Base-by-base conservation (phyloP, 2,329 filamentous ascomycete genomes). In the Penicillium sp. region DNA sequence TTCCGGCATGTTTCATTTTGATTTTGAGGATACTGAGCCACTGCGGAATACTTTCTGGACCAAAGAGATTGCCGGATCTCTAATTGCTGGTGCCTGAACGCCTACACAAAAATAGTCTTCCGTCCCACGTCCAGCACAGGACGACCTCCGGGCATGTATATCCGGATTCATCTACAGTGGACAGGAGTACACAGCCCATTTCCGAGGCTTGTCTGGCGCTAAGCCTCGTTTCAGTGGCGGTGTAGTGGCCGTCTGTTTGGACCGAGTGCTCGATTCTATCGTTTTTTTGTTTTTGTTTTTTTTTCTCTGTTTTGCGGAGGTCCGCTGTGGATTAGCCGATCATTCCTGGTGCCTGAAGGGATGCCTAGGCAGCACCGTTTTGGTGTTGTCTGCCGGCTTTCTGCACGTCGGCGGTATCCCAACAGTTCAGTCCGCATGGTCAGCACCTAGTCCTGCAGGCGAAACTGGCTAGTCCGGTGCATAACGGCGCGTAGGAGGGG, bases 361-460 rank as follows among this genome's bases (percentile, higher is more conserved):
- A 5, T 11, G 18, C 36, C 33, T 44, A 59, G 55, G 56, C 56
- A 59, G 43, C 55, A 56, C 51, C 47, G 48, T 59, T 59, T 9
- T 43, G 18, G 4, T 26, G 33, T 45, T 40, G 37, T 43, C 47
- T 40, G 37, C 48, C 46, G 47, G 46, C 35, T 13, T 33, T 13
- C 48, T 55, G 55, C 45, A 51, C 45, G 55, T 55, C 54, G 49
- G 34, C 57, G 6, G 35, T 5, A 38, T 25, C 24, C 36, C 29
- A 13, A 5, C 18, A 36, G n/a, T 43, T 41, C 11, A 3, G 45
- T 36, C 47, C 34, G 33, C 12, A n/a, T 9, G 18, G 33, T 34
- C 25, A 32, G 9, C 25, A 34, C 24, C 13, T n/a, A 28, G 24
- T 37, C 33, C 9, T 37, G n/a, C 29, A 32, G 29, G 29, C 7